A percentile compares a stretch with the other conserved stretches of the same genome.
Conservation (phyloP, 139 green algal genomes). For the Chlorella ohadii region DNA sequence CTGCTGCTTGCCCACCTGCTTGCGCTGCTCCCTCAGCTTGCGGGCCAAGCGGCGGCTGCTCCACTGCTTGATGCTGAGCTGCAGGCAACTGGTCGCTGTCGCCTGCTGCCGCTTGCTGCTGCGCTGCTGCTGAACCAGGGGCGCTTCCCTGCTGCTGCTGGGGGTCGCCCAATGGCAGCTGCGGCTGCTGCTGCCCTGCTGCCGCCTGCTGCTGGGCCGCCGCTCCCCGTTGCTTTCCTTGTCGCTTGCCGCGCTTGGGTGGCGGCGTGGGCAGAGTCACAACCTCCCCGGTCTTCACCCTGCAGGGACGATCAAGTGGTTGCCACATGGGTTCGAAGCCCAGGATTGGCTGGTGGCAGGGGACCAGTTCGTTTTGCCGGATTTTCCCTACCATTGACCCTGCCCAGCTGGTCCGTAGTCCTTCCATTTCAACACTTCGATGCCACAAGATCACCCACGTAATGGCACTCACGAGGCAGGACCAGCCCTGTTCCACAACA, state of each 20-base stretch:
- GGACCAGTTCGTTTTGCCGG: too few relatives aligned
- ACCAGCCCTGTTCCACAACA: too few relatives aligned
- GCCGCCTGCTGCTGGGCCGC: not conserved
- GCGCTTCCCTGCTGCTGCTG: not conserved
- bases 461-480: too few relatives aligned
- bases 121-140: not conserved
- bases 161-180: not conserved
- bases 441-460: too few relatives aligned
- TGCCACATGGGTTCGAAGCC: too few relatives aligned
- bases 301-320: not conserved
- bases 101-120: not conserved
- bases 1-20: not conserved
- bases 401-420: too few relatives aligned
- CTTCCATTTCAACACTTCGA: too few relatives aligned
- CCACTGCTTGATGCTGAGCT: too few relatives aligned
- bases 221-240: not conserved
- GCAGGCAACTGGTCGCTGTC: not conserved
- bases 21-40: too few relatives aligned
- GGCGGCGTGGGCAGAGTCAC: not conserved
- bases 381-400: too few relatives aligned
- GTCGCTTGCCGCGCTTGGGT: not conserved
- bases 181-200: not conserved
- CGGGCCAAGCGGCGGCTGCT: not conserved
- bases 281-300: conserved; percentile 9
- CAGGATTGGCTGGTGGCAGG: too few relatives aligned